Percentiles rank a stretch among this genome's conserved stretches.
These are phyloP conservation scores for Coffea humblotiana DNA, from an alignment of 305 asterid genomes.

Conservation along the genomic window DNA sequence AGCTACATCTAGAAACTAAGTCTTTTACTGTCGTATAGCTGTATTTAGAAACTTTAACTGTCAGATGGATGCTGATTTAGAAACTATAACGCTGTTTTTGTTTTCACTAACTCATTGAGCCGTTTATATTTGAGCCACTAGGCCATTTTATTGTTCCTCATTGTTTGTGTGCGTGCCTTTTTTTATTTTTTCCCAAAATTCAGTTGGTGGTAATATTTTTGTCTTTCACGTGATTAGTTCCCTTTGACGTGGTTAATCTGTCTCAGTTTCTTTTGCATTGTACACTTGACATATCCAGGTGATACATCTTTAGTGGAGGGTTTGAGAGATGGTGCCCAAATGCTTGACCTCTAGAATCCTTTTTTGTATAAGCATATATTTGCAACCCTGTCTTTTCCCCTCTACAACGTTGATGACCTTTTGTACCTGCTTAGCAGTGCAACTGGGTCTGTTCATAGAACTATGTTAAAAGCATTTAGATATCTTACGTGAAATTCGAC, in stretches of 20 bases:
- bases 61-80: slow-evolving; percentile 8
- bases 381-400: neutral
- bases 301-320: neutral
- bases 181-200: neutral
- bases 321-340: neutral
- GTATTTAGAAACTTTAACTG: slow-evolving; percentile 2
- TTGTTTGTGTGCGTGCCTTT: neutral
- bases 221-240: neutral
- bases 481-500: neutral
- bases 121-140: neutral
- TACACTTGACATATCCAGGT: neutral
- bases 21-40: neutral
- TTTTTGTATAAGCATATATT: neutral
- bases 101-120: neutral
- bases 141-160: neutral
- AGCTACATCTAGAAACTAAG: no score
- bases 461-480: neutral
- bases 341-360: neutral
- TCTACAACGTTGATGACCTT: neutral
- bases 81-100: neutral
- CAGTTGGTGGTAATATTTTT: neutral
- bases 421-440: neutral
- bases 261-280: neutral
- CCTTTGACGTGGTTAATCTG: neutral
- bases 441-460: neutral